Conservation (phyloP, 1,284 basidiomycete species). For the Naganishia albida region DNA sequence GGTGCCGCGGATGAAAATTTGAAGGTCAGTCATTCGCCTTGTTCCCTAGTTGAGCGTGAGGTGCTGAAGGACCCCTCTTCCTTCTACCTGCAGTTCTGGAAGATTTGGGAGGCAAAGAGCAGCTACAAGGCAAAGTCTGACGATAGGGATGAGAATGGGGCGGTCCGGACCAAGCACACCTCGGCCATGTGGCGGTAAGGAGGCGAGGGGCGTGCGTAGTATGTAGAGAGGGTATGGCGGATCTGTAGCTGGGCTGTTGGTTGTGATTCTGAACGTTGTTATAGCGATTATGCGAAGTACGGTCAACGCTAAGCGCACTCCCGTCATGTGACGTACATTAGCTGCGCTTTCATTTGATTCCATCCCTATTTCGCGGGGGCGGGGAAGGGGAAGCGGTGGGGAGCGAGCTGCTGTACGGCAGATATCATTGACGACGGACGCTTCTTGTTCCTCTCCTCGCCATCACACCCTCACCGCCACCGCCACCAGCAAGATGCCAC, state of each 20-base stretch:
- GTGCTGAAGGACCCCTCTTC: background rate
- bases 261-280: too few relatives aligned
- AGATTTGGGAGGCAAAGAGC: conserved; percentile 51
- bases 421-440: background rate
- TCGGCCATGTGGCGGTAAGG: conserved; percentile 29
- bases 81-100: conserved; percentile 47
- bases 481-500: background rate
- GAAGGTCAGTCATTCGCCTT: conserved; percentile 56
- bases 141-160: conserved; percentile 32
- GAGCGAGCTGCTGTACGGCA: too few relatives aligned
- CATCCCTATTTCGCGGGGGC: too few relatives aligned
- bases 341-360: conserved; percentile 1
- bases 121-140: conserved; percentile 38
- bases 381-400: too few relatives aligned
- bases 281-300: too few relatives aligned
- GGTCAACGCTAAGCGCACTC: too few relatives aligned
- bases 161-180: conserved; percentile 22
- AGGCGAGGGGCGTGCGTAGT: background rate
- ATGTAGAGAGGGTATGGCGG: background rate
- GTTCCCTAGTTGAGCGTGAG: background rate
- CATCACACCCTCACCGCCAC: background rate
- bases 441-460: background rate
- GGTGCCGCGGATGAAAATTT: conserved; percentile 91
- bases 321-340: too few relatives aligned
- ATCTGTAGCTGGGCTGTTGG: background rate